These are phyloP conservation scores for Aspergillus sp. DNA, from an alignment of 2,329 filamentous ascomycete genomes.

Conservation along the genomic window DNA sequence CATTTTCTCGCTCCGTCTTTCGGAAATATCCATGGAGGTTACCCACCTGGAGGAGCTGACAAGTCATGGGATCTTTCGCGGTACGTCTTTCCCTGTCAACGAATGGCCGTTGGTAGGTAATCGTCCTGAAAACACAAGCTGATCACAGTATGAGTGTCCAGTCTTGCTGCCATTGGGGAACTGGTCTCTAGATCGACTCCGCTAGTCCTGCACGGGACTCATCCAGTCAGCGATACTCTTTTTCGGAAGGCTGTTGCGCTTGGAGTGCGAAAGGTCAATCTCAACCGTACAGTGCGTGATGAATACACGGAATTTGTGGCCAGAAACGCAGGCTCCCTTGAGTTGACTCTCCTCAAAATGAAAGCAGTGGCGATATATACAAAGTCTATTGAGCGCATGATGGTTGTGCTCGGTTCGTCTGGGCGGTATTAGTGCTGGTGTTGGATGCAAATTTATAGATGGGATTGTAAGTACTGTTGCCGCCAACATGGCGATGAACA, in stretches of 20 bases:
- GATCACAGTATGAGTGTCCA: background rate
- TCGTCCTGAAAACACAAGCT: background rate
- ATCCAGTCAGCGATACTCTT: slow-evolving; percentile 18
- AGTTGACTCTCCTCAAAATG: slow-evolving; percentile 11
- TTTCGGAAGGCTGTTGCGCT: slow-evolving; percentile 13
- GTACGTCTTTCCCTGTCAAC: background rate
- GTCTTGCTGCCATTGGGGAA: slow-evolving; percentile 9
- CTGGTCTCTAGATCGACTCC: slow-evolving; percentile 7
- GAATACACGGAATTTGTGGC: slow-evolving; percentile 20
- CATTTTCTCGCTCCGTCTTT: slow-evolving; percentile 63
- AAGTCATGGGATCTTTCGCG: slow-evolving; percentile 9
- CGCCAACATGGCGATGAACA: no score
- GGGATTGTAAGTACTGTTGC: no score
- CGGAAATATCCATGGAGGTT: slow-evolving; percentile 16
- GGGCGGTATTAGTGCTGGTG: background rate
- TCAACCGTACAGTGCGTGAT: slow-evolving; percentile 24
- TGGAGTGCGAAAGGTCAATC: slow-evolving; percentile 23
- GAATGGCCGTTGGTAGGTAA: background rate
- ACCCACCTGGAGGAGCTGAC: slow-evolving; percentile 23
- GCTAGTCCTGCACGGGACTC: slow-evolving; percentile 20
- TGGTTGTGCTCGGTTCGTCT: slow-evolving; percentile 12
- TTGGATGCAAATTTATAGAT: no score
- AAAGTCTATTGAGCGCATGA: slow-evolving; percentile 12
- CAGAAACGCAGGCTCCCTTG: slow-evolving; percentile 9
- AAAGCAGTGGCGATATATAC: slow-evolving; percentile 14